Base-by-base conservation (phyloP, 805 yeast genomes). In the Candida coquimbonensis region DNA sequence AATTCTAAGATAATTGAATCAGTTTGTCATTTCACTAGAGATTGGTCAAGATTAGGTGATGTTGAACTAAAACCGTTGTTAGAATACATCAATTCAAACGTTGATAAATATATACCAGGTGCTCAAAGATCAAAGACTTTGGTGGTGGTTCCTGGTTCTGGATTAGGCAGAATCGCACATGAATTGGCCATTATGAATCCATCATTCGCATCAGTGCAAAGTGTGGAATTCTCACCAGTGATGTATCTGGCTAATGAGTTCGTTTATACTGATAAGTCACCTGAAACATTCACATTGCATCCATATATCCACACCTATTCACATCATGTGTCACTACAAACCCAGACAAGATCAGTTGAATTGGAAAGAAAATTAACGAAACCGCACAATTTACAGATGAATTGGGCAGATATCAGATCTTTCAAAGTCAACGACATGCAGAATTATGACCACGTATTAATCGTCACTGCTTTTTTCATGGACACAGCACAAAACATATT, bases 401-500 rank as follows among this genome's bases (percentile, higher is more conserved):
- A 70, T 46, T 74, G 75, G 46, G 83, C 79, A 14, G 89, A 90
- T 62, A 88, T 91, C 58, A 69, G 78, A 39, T 67, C 69, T 42
- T 80, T 83, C 53, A 60, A 64, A 1, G 44, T 70, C 5, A 55
- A 62, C 4, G 52, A 62, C 5, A 45, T 49, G 9, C 54, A 57
- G 0, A 47, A 55, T 4, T 66, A 68, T 38, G 73, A 75, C 3
- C 73, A 73, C 46, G 65, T 83, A 19, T 73, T 83, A 6, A 69
- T 85, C 2, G 76, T 81, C 4, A 73, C 86, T 0, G 83, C 83
- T 5, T 91, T 84, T 59, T 90, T 91, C 65, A 70, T 91, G 26
- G 98, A 91, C 63, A 91, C 98, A 0, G 97, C 97, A 0, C 95
- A 87, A 55, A 87, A 90, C 57, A 60, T 87, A 41, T 70, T 91